These are phyloP conservation scores for Gossypium ekmanianum DNA, from an alignment of 345 rosid species.

Conservation along the genomic window DNA sequence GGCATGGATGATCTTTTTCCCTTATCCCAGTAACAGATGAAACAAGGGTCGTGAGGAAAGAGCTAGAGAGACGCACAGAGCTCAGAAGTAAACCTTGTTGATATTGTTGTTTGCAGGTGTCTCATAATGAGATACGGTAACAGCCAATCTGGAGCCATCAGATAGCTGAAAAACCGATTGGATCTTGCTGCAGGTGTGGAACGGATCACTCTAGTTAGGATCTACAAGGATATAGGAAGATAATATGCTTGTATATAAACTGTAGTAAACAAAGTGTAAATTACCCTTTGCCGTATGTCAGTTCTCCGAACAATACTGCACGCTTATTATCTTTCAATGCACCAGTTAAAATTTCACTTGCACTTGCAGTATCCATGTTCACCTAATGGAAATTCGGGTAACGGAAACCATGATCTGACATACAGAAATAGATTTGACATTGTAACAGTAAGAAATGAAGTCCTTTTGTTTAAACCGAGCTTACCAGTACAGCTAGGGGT, in stretches of 20 bases:
- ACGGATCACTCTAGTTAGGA: conserved; percentile 6
- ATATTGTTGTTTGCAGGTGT: conserved; percentile 88
- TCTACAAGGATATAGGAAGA: not conserved
- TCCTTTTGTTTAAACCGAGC: not conserved
- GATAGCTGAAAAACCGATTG: conserved; percentile 94
- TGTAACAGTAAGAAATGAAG: too few species aligned
- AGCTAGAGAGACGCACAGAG: not conserved
- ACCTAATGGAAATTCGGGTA: too few species aligned
- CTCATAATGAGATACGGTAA: conserved; percentile 90
- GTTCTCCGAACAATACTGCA: conserved; percentile 80
- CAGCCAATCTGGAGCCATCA: conserved; percentile 91
- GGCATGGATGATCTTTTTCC: too few species aligned
- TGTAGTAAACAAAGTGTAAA: not conserved
- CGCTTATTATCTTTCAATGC: conserved; percentile 94
- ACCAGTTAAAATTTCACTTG: conserved; percentile 85
- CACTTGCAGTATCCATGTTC: conserved; percentile 72
- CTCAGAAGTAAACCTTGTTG: conserved; percentile 54
- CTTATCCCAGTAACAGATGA: not conserved
- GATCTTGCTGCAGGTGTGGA: conserved; percentile 63
- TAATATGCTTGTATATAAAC: not conserved
- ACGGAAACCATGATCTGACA: too few species aligned
- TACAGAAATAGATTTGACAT: too few species aligned
- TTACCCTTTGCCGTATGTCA: conserved; percentile 97
- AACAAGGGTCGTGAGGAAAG: not conserved
- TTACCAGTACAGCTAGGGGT: conserved; percentile 81